phyloP scores from a whole-genome alignment of 108 stramenopile genomes.

The Discostella pseudostelligera region DNA sequence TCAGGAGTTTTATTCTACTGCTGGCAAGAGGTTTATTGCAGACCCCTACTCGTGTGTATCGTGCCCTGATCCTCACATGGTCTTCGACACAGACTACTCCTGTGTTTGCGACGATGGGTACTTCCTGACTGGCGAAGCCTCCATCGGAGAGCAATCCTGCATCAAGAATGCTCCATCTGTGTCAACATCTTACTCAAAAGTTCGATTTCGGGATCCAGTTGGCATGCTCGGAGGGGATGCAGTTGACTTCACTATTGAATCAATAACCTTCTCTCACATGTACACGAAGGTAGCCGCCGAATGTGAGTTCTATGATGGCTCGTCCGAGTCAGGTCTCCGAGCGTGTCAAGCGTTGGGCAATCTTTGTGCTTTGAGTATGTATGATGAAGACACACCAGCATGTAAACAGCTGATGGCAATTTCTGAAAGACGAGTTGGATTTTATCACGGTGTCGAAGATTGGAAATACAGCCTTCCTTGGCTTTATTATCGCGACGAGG shows the following conservation, averaged over 20 bases:
- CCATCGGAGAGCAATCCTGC: slow-evolving; percentile 53
- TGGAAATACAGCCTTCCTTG: slow-evolving; percentile 66
- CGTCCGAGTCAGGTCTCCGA: slow-evolving; percentile 6
- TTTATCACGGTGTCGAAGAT: slow-evolving; percentile 32
- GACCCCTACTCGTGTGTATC: slow-evolving; percentile 43
- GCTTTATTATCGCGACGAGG: slow-evolving; percentile 57
- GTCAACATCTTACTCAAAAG: slow-evolving; percentile 22
- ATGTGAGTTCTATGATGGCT: slow-evolving; percentile 51
- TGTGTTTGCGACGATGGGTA: slow-evolving; percentile 57
- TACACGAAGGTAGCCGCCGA: slow-evolving; percentile 44
- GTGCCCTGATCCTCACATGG: slow-evolving; percentile 73
- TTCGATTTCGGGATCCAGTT: slow-evolving; percentile 28
- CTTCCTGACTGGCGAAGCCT: slow-evolving; percentile 42
- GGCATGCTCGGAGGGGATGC: slow-evolving; percentile 2
- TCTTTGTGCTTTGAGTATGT: slow-evolving; percentile 69
- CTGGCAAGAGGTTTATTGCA: slow-evolving; percentile 40
- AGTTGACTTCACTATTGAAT: slow-evolving; percentile 18
- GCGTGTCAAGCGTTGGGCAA: slow-evolving; percentile 69
- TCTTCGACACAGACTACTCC: slow-evolving; percentile 34
- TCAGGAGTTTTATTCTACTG: slow-evolving; percentile 16
- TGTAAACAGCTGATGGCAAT: slow-evolving; percentile 50
- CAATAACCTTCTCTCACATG: slow-evolving; percentile 55
- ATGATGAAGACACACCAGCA: slow-evolving; percentile 47
- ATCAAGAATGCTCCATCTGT: slow-evolving; percentile 21
- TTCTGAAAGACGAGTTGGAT: slow-evolving; percentile 8